Conservation (phyloP, 495 filamentous ascomycete genomes). For the Evernia prunastri region DNA sequence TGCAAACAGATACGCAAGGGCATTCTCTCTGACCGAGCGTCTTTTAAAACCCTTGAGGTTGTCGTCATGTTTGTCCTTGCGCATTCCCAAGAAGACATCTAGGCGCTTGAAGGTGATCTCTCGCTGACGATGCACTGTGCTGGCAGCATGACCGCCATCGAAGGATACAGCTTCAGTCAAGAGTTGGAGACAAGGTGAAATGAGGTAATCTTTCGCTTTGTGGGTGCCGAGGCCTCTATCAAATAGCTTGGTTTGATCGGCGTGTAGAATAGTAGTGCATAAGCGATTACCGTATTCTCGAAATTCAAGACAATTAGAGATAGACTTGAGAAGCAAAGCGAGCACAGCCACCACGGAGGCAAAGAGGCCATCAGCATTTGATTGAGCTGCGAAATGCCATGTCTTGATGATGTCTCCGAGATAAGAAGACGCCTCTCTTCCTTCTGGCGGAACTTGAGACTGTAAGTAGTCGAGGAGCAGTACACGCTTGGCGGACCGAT, state of each 20-base stretch:
- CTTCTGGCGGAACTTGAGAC: conserved; percentile 51
- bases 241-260: conserved; percentile 64
- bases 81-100: conserved; percentile 45
- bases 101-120: conserved; percentile 69
- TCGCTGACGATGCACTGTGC: conserved; percentile 59
- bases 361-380: conserved; percentile 66
- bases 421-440: conserved; percentile 52
- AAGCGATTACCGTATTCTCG: conserved; percentile 62
- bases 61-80: conserved; percentile 43
- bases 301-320: conserved; percentile 65
- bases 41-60: conserved; percentile 48
- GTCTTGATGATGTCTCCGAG: conserved; percentile 69
- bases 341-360: conserved; percentile 70
- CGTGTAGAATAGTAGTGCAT: conserved; percentile 66
- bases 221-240: conserved; percentile 63
- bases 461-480: conserved; percentile 72
- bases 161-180: conserved; percentile 71
- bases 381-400: conserved; percentile 68
- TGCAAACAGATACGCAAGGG: conserved; percentile 66
- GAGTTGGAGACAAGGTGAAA: conserved; percentile 74
- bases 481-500: conserved; percentile 44
- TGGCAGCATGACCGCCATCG: conserved; percentile 72
- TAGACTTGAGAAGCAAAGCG: conserved; percentile 65
- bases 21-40: conserved; percentile 68
- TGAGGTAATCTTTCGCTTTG: conserved; percentile 73